Percentiles rank a stretch among this genome's conserved stretches.
phyloP scores from a whole-genome alignment of 2,329 filamentous ascomycete species.

The Monilinia vaccinii-corymbosi region DNA sequence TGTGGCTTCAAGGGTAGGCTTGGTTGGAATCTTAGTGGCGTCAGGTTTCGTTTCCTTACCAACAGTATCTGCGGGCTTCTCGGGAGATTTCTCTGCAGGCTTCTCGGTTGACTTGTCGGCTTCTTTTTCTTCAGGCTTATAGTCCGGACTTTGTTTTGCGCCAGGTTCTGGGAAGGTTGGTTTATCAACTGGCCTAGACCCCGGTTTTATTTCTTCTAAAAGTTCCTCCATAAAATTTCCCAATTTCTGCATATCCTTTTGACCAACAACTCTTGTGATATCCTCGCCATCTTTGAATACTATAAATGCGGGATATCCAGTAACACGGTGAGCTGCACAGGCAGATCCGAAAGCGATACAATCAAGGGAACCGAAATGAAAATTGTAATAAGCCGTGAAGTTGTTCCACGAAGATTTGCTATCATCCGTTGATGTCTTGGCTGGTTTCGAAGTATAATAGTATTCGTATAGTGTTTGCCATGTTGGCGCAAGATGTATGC shows the following conservation, averaged over 20 bases:
- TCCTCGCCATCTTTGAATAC: conserved; percentile 72
- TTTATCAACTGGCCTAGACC: conserved; percentile 55
- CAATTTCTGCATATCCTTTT: conserved; percentile 56
- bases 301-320: conserved; percentile 65
- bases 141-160: conserved; percentile 36
- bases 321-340: conserved; percentile 59
- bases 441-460: conserved; percentile 70
- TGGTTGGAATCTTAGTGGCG: conserved; percentile 1
- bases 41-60: conserved; percentile 3
- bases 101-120: not conserved
- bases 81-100: not conserved
- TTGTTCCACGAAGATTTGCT: conserved; percentile 38
- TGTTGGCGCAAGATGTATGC: conserved; percentile 57
- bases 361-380: conserved; percentile 79
- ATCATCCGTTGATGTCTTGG: conserved; percentile 32
- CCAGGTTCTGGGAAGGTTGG: conserved; percentile 61
- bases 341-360: conserved; percentile 76
- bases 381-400: conserved; percentile 79
- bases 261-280: conserved; percentile 54
- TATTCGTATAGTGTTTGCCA: conserved; percentile 94
- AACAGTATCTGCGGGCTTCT: not conserved
- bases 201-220: conserved; percentile 71
- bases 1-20: conserved; percentile 22
- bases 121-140: conserved; percentile 6
- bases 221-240: conserved; percentile 65